A percentile compares a stretch with the other conserved stretches of the same genome.
phyloP scores from a whole-genome alignment of 495 filamentous ascomycete genomes.

The Neurospora sp. region DNA sequence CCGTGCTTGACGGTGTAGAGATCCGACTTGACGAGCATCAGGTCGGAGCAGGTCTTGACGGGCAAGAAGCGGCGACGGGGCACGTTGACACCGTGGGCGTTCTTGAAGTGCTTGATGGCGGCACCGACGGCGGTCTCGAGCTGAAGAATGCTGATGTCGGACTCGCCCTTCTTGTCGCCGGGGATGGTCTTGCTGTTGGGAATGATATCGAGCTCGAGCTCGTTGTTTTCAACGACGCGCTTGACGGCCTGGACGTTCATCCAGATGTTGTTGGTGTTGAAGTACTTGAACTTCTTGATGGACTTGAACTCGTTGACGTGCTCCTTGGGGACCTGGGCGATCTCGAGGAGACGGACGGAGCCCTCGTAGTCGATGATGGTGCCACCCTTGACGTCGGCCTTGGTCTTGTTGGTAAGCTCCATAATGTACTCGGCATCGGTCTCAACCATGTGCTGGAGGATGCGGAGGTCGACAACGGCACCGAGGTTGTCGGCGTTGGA shows the following conservation, averaged over 20 bases:
- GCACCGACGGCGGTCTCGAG: slow-evolving; percentile 98
- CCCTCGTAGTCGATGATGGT: slow-evolving; percentile 99
- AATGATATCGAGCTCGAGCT: slow-evolving; percentile 99
- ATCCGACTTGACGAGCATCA: slow-evolving; percentile 99
- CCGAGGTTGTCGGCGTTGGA: slow-evolving; percentile 99
- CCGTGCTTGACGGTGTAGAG: slow-evolving; percentile 99
- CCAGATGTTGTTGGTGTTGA: slow-evolving; percentile 99
- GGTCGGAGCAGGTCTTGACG: slow-evolving; percentile 99
- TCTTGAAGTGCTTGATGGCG: slow-evolving; percentile 96
- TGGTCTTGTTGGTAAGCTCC: slow-evolving; percentile 99
- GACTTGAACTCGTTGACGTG: slow-evolving; percentile 99
- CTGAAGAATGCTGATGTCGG: slow-evolving; percentile 93
- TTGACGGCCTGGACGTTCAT: slow-evolving; percentile 96
- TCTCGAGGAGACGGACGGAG: slow-evolving; percentile 90
- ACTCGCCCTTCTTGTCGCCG: slow-evolving; percentile 98
- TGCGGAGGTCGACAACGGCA: slow-evolving; percentile 92
- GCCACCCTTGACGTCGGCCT: slow-evolving; percentile 99
- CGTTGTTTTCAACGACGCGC: slow-evolving; percentile 96
- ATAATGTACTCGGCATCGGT: slow-evolving; percentile 96
- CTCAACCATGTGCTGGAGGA: slow-evolving; percentile 98
- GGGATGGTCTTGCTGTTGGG: slow-evolving; percentile 98
- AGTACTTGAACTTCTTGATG: slow-evolving; percentile 99
- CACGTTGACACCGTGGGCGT: slow-evolving; percentile 98
- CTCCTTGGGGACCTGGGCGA: slow-evolving; percentile 99
- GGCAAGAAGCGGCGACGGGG: slow-evolving; percentile 96